A percentile compares a stretch with the other conserved stretches of the same genome.
Evolutionary conservation across 768 basidiomycete genomes (phyloP).

Genomic region (Mycena filopes): DNA sequence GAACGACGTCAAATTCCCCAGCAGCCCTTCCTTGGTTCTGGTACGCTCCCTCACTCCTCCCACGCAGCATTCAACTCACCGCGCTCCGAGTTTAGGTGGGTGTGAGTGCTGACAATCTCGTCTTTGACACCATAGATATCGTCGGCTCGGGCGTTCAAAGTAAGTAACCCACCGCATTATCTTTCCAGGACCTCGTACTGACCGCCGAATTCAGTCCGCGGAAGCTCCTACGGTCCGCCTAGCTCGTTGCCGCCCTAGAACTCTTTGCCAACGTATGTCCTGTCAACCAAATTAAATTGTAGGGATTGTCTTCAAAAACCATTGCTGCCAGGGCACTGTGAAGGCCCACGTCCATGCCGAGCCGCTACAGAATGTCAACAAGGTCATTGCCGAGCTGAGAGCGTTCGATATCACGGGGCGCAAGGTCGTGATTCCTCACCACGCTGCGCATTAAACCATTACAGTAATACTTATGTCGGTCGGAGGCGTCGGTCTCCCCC

Average conservation of each 20-base stretch:
- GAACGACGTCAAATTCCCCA: conserved; percentile 20
- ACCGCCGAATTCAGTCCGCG: neutral
- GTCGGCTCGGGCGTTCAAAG: neutral
- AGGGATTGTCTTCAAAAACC: too few relatives aligned
- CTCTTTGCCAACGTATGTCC: neutral
- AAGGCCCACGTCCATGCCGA: neutral
- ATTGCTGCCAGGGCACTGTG: neutral
- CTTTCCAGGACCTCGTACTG: neutral
- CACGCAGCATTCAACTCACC: too few relatives aligned
- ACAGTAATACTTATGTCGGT: too few relatives aligned
- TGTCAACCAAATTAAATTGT: neutral
- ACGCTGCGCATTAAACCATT: too few relatives aligned
- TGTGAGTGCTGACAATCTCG: too few relatives aligned
- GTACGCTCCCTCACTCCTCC: too few relatives aligned
- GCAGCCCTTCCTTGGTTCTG: too few relatives aligned
- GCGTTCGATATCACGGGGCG: neutral
- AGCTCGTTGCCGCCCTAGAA: neutral
- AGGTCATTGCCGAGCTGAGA: neutral
- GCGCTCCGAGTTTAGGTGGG: too few relatives aligned
- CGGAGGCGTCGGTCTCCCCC: too few relatives aligned
- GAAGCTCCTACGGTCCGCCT: neutral
- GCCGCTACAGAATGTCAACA: neutral
- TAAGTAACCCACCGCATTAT: neutral
- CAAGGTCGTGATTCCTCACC: neutral
- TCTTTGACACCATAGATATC: neutral